phyloP scores from a whole-genome alignment of 768 basidiomycete genomes.

The Hypsizygus marmoreus region DNA sequence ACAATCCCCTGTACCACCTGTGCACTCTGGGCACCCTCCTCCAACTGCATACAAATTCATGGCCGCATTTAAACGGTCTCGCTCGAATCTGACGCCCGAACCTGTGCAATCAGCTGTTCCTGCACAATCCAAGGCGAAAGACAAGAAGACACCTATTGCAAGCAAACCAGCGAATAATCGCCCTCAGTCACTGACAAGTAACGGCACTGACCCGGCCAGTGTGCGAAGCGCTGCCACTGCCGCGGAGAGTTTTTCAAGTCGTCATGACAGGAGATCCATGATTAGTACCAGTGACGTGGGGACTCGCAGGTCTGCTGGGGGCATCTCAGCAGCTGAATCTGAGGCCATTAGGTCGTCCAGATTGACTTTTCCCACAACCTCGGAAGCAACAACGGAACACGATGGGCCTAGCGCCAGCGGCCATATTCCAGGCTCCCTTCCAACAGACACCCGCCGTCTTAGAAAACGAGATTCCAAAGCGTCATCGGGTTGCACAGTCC shows the following conservation, averaged over 20 bases:
- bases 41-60: slow-evolving; percentile 68
- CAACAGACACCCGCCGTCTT: slow-evolving; percentile 26
- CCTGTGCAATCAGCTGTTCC: slow-evolving; percentile 33
- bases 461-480: slow-evolving; percentile 38
- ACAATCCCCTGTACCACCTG: slow-evolving; percentile 28
- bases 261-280: slow-evolving; percentile 15
- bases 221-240: slow-evolving; percentile 47
- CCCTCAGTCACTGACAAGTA: slow-evolving; percentile 58
- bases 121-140: slow-evolving; percentile 5
- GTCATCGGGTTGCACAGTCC: slow-evolving; percentile 43
- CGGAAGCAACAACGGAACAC: slow-evolving; percentile 32
- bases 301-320: slow-evolving; percentile 11
- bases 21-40: slow-evolving; percentile 39
- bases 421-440: slow-evolving; percentile 34
- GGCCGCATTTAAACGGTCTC: slow-evolving; percentile 63
- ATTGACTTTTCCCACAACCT: slow-evolving; percentile 22
- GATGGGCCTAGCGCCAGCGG: slow-evolving; percentile 19
- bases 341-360: slow-evolving; percentile 31
- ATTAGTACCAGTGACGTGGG: slow-evolving; percentile 10
- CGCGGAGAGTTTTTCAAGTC: slow-evolving; percentile 30
- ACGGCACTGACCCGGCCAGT: slow-evolving; percentile 51
- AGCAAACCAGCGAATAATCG: slow-evolving; percentile 33
- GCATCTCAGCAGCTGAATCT: slow-evolving; percentile 10
- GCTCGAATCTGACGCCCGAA: slow-evolving; percentile 55
- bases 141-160: slow-evolving; percentile 4